Base-by-base conservation (phyloP, 306 rosid genomes). In the Cicer cuneatum region DNA sequence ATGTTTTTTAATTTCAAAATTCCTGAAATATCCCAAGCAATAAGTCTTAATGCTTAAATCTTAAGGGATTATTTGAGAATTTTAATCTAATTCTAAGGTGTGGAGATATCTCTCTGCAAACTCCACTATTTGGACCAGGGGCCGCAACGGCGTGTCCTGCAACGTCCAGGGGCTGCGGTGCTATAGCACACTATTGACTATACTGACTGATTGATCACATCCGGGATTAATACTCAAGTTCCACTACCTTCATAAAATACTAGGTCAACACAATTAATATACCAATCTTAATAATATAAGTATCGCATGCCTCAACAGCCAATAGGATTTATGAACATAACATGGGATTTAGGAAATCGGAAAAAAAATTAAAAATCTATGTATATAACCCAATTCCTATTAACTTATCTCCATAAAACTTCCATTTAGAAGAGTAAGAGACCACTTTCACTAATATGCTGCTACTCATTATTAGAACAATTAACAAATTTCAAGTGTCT, bases 191-290 rank as follows among this genome's bases (percentile, higher is more conserved):
- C 58, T 52, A 7, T 16, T 52, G 10, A 52, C 29, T 52, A 10
- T n/a, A n/a, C n/a, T n/a, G n/a, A 11, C 6, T 10, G 49, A 45
- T 29, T 40, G 6, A 66, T 66, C 19, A 5, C 12, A 60, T 68
- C 67, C 48, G 10, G 37, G 72, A 7, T 21, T 8, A 54, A 65
- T 53, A 40, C 10, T 42, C 49, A n/a, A 70, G 41, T 45, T 29
- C 10, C 40, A 69, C 33, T 24, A 66, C 11, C 71, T 14, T 38
- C 39, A 43, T 19, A 67, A 21, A 46, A 52, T 67, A 48, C 35
- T 10, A 8, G 19, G 16, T 35, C 24, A 43, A 65, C 37, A 68
- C 7, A 52, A 69, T 15, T 54, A 53, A 66, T 10, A 67, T 8
- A 58, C n/a, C n/a, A n/a, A n/a, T n/a, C n/a, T n/a, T n/a, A n/a